A percentile compares a stretch with the other conserved stretches of the same genome.
Conservation (phyloP, 2,329 filamentous ascomycete species). For the Aquanectria penicillioides region DNA sequence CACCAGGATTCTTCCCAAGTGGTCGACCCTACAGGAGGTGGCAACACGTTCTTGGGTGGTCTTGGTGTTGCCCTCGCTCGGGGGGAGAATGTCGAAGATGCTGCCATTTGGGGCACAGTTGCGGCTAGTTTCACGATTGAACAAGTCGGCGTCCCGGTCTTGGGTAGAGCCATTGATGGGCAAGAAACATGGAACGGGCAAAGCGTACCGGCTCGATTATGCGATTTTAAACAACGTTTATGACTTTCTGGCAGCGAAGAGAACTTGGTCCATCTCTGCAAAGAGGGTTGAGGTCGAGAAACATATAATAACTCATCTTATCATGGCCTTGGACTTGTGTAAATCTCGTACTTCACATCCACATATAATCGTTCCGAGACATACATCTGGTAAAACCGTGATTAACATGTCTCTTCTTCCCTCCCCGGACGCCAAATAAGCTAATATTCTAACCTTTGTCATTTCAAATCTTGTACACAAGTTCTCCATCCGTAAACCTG, state of each 20-base stretch:
- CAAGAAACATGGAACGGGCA: slow-evolving; percentile 71
- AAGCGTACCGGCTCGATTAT: slow-evolving; percentile 61
- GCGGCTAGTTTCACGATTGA: slow-evolving; percentile 95
- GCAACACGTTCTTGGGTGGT: slow-evolving; percentile 85
- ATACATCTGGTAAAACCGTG: background rate
- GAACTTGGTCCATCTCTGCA: background rate
- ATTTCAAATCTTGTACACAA: slow-evolving; percentile 75
- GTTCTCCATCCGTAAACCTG: slow-evolving; percentile 69
- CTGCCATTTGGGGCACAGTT: slow-evolving; percentile 80
- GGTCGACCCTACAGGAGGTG: slow-evolving; percentile 93
- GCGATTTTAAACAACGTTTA: slow-evolving; percentile 58
- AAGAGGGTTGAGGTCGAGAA: too few relatives aligned
- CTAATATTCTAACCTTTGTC: background rate
- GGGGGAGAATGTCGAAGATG: slow-evolving; percentile 71
- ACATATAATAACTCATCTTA: slow-evolving; percentile 16
- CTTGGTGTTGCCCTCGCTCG: slow-evolving; percentile 67
- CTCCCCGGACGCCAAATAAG: slow-evolving; percentile 21
- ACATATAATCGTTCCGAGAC: background rate
- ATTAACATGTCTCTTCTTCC: background rate
- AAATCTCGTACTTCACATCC: background rate
- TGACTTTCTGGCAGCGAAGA: slow-evolving; percentile 28
- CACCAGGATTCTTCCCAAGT: slow-evolving; percentile 68
- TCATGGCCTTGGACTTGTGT: background rate
- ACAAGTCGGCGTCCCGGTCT: slow-evolving; percentile 83
- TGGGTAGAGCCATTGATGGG: slow-evolving; percentile 57